Base-by-base conservation (phyloP, 2,329 filamentous ascomycete genomes). In the Taxawa tesnikishii region DNA sequence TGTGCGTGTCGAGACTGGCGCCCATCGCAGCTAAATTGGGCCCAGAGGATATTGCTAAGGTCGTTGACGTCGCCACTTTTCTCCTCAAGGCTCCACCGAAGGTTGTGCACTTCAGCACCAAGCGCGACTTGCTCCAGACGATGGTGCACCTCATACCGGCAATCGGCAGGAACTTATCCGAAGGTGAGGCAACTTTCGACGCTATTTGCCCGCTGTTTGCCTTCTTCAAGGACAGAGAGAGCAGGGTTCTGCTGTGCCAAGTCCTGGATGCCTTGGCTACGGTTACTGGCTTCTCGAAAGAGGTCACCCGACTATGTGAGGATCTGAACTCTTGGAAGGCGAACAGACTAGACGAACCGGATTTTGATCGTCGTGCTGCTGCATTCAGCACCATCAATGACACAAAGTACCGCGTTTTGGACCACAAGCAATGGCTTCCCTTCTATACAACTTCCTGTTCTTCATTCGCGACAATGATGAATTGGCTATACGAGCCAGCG, bases 371-470 rank as follows among this genome's bases (percentile, higher is more conserved):
- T 35, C 78, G 90, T 11, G 68, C 93, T 5, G 60, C 67, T 28
- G 85, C 84, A 3, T 96, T 90, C 58, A 76, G 69, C 36, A 53
- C 60, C 6, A 77, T 96, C 40, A 81, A 79, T 21, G 69, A 72
- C 25, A 60, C 71, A 3, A 61, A 70, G n/a, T 73, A 73, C 23
- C 51, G 51, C 1, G 57, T 63, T 0, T 73, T 87, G 38, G 77
- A 71, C 1, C 59, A 75, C 1, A 70, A 70, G 36, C 82, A 94
- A 54, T 98, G 90, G 88, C 70, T 78, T 32, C 87, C 90, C 58
- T 98, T 13, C 60, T 96, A 8, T 81, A 87, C 58, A 98, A 96
- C 49, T 72, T 93, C 62, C 66, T 94, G 2, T 96, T 79, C 56
- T 90, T 80, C 49, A 78, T 94, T 42, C 78, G 76, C 42, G 75